Conservation (phyloP, 78 protist genomes). For the Blattamonas nauphoetae region DNA sequence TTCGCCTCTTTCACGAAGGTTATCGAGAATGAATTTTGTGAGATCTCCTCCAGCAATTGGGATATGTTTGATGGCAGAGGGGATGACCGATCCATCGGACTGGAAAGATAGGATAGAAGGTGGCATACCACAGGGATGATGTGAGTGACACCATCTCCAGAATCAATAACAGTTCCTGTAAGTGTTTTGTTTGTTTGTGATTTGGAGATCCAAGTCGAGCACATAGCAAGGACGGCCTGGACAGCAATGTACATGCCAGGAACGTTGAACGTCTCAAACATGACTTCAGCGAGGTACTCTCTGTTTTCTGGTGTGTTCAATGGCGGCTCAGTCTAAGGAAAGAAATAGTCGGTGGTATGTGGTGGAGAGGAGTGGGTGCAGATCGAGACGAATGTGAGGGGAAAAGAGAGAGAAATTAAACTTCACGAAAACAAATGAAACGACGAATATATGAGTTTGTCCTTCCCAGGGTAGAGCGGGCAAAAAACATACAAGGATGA, state of each 20-base stretch:
- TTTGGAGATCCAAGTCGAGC: constrained; percentile 72
- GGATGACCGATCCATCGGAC: constrained; percentile 92
- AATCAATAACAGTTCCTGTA: constrained; percentile 96
- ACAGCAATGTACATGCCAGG: constrained; percentile 95
- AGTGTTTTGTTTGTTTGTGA: constrained; percentile 38
- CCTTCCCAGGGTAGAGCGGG: too few relatives aligned
- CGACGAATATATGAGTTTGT: too few relatives aligned
- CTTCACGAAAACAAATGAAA: background rate
- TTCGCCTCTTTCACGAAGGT: constrained; percentile 87
- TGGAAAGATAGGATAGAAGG: background rate
- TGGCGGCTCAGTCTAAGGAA: constrained; percentile 89
- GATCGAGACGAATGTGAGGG: too few relatives aligned
- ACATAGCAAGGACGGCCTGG: constrained; percentile 96
- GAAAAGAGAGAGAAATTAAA: too few relatives aligned
- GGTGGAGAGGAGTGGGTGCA: background rate
- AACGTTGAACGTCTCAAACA: constrained; percentile 98
- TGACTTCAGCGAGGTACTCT: constrained; percentile 95
- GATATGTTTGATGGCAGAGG: constrained; percentile 83
- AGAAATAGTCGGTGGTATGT: background rate
- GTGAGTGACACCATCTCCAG: constrained; percentile 99
- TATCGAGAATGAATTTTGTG: constrained; percentile 81
- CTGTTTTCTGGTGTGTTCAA: constrained; percentile 98
- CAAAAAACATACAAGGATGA: constrained; percentile 57
- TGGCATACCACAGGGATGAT: constrained; percentile 85
- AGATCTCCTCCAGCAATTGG: constrained; percentile 96